Evolutionary conservation across 169 alveolate genomes (phyloP), one percentile per base, ranked within the genome.

Genomic region (Plasmodium coatneyi): DNA sequence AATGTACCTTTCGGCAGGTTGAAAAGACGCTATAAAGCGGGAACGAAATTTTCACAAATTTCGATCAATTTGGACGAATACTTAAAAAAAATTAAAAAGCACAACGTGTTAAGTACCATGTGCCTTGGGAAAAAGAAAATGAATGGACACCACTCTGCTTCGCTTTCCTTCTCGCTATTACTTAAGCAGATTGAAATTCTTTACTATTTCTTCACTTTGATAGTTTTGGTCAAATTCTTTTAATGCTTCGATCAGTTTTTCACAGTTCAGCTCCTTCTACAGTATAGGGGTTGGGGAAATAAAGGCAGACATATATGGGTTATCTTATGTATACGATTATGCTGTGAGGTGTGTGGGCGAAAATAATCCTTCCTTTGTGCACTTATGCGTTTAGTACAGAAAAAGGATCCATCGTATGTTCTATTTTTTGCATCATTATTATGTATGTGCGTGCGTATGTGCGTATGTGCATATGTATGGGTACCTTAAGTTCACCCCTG

Each of bases 241-340:
- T 79, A 89, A 5, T 0, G 87, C 54, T 39, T 89, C 71, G 19
- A 80, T 66, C n/a, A 89, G 32, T 56, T 78, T 66, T 36, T 89
- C 39, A 79, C 76, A 89, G 52, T 49, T 80, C 74, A 89, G 82
- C 71, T 89, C 94, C 71, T 56, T 79, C 72, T 89, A 28, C 41
- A 72, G 71, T 12, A 46, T 22, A 46, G 10, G 76, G 60, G 66
- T 49, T 49, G 6, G 70, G 78, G 79, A 49, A 22, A 49, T 30
- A 71, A 25, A 16, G 30, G 52, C 39, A 32, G 34, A 41, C 25
- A 34, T 30, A n/a, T 36, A 39, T 82, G 76, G 76, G 7, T 19
- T 80, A 80, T 22, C 49, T 16, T 49, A 49, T 49, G 60, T 7
- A 49, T 14, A 49, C 60, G 22, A 14, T 49, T 49, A 49, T 49